A percentile compares a stretch with the other conserved stretches of the same genome.
Conservation (phyloP, 176 grass and related monocot species). For the Raddia distichophylla region DNA sequence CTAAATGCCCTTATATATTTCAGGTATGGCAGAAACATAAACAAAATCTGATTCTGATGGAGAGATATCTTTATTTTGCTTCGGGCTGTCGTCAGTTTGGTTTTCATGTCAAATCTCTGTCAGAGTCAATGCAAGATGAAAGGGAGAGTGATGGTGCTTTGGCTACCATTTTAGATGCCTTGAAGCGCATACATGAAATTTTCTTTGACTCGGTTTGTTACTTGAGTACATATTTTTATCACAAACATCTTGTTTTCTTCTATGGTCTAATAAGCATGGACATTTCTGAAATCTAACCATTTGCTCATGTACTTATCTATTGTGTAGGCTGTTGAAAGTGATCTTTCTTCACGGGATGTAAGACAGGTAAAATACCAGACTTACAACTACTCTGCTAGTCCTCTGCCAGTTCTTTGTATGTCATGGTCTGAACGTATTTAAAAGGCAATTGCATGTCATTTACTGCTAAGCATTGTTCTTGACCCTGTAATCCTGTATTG, state of each 20-base stretch:
- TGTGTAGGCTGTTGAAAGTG: constrained; percentile 56
- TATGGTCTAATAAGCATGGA: neutral
- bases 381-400: neutral
- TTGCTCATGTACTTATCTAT: neutral
- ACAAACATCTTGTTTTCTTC: neutral
- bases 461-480: neutral
- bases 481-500: neutral
- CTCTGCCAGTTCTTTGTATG: constrained; percentile 6
- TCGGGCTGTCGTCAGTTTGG: constrained; percentile 70
- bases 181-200: constrained; percentile 65
- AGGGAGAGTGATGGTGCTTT: constrained; percentile 77
- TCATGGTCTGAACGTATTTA: neutral
- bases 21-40: constrained; percentile 96
- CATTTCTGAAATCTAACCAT: neutral
- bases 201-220: constrained; percentile 82
- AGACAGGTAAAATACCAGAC: constrained; percentile 57
- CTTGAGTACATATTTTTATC: constrained; percentile 23
- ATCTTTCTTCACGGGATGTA: constrained; percentile 62
- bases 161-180: constrained; percentile 76
- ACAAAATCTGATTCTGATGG: constrained; percentile 94
- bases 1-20: neutral
- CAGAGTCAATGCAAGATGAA: constrained; percentile 80
- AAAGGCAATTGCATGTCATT: neutral
- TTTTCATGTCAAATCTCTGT: constrained; percentile 60
- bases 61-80: constrained; percentile 96